Evolutionary conservation across 2,329 filamentous ascomycete species (phyloP).

Genomic region (Huntiella omanensis): DNA sequence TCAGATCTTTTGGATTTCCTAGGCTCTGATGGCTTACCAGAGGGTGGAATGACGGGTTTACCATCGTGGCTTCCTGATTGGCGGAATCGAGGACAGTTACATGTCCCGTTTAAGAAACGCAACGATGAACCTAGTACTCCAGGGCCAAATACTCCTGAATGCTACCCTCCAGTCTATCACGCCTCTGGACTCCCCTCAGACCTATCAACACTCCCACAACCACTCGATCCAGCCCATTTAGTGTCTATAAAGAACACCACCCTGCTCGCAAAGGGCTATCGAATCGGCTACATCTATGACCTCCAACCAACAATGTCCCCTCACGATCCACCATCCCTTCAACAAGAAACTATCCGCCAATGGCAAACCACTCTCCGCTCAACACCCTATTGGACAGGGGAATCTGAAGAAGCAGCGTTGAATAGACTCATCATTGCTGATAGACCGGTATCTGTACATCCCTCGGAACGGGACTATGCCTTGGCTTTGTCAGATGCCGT

Average conservation of each 20-base stretch:
- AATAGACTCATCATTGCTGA: not conserved
- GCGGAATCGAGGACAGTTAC: constrained; percentile 12
- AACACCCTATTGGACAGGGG: constrained; percentile 12
- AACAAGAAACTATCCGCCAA: constrained; percentile 4
- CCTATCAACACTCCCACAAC: constrained; percentile 5
- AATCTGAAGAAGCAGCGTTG: constrained; percentile 12
- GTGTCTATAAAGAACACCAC: constrained; percentile 8
- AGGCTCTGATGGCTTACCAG: constrained; percentile 12
- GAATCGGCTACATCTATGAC: constrained; percentile 13
- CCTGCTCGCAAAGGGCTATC: constrained; percentile 12
- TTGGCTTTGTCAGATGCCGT: constrained; percentile 4
- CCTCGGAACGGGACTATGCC: too few relatives aligned
- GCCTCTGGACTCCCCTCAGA: constrained; percentile 11
- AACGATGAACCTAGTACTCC: too few relatives aligned
- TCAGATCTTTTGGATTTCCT: constrained; percentile 11
- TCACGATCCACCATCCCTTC: not conserved
- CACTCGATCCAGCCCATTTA: not conserved
- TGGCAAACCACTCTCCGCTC: constrained; percentile 8
- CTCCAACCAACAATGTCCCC: constrained; percentile 11
- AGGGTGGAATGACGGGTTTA: constrained; percentile 13
- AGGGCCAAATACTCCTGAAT: not conserved
- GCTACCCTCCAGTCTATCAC: constrained; percentile 5
- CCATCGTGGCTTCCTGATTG: constrained; percentile 13
- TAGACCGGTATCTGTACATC: too few relatives aligned
- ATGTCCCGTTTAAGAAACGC: constrained; percentile 12